These are phyloP conservation scores for Erysiphe pulchra DNA, from an alignment of 2,329 filamentous ascomycete species.

Conservation along the genomic window DNA sequence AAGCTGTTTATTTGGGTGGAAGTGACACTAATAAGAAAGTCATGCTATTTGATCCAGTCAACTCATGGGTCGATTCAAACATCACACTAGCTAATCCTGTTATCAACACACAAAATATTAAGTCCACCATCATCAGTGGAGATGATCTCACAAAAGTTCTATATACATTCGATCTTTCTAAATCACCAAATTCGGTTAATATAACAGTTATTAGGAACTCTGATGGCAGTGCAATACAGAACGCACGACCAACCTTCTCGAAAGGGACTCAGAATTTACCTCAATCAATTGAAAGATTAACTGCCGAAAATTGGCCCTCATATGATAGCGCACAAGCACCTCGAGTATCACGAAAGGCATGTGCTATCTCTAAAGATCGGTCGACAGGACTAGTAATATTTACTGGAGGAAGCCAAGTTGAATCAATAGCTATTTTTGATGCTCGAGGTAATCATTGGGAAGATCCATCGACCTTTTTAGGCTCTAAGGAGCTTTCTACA, in stretches of 20 bases:
- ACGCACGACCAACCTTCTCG: conserved; percentile 18
- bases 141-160: conserved; percentile 56
- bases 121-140: conserved; percentile 40
- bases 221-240: conserved; percentile 26
- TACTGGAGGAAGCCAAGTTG: conserved; percentile 37
- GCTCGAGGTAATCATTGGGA: conserved; percentile 52
- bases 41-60: conserved; percentile 40
- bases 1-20: conserved; percentile 54
- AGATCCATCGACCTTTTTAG: conserved; percentile 26
- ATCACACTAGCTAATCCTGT: conserved; percentile 35
- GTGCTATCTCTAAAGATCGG: conserved; percentile 39
- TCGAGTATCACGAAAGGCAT: conserved; percentile 34
- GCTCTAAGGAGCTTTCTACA: neutral
- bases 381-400: conserved; percentile 43
- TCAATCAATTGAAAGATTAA: conserved; percentile 18
- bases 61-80: conserved; percentile 42
- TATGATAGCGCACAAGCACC: conserved; percentile 61
- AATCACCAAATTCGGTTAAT: conserved; percentile 48
- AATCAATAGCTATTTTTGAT: conserved; percentile 55
- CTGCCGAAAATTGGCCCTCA: conserved; percentile 39
- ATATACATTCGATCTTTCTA: conserved; percentile 50
- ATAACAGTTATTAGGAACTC: conserved; percentile 40
- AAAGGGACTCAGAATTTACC: conserved; percentile 1
- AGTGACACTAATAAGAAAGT: conserved; percentile 36
- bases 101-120: conserved; percentile 29